Percentiles rank a stretch among this genome's conserved stretches.
phyloP scores from a whole-genome alignment of 2,329 filamentous ascomycete species.

The Phaeosphaeriaceae sp. region DNA sequence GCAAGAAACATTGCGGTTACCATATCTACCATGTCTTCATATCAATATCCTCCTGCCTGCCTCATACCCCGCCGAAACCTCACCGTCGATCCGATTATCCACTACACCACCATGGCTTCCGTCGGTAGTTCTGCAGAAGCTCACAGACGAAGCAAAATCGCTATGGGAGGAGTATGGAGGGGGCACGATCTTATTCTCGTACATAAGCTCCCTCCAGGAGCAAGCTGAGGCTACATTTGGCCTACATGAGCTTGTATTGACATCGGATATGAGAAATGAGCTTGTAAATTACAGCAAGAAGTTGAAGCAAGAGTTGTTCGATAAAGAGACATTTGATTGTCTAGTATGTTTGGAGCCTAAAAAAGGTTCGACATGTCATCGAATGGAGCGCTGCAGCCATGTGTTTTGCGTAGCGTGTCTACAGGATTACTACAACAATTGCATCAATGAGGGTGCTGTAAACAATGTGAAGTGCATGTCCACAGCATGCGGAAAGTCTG shows the following conservation, averaged over 20 bases:
- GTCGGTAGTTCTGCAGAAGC: constrained; percentile 48
- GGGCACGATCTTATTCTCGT: constrained; percentile 63
- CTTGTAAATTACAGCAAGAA: constrained; percentile 80
- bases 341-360: constrained; percentile 91
- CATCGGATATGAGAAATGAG: constrained; percentile 65
- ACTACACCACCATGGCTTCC: constrained; percentile 63
- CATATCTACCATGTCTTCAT: constrained; percentile 63
- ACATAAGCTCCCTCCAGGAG: constrained; percentile 67
- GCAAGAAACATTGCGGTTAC: constrained; percentile 54
- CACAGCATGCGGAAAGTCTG: constrained; percentile 70
- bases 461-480: constrained; percentile 79
- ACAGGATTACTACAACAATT: constrained; percentile 86
- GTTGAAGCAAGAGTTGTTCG: constrained; percentile 76
- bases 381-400: constrained; percentile 82
- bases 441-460: constrained; percentile 85
- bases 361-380: constrained; percentile 82
- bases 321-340: constrained; percentile 85
- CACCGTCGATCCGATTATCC: constrained; percentile 58
- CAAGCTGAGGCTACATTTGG: constrained; percentile 63
- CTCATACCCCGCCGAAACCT: constrained; percentile 61
- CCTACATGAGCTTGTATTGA: constrained; percentile 56
- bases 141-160: constrained; percentile 55
- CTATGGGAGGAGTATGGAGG: constrained; percentile 67
- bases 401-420: constrained; percentile 91
- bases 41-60: constrained; percentile 61